phyloP scores from a whole-genome alignment of 2,329 filamentous ascomycete genomes.

The Curvularia lunata region DNA sequence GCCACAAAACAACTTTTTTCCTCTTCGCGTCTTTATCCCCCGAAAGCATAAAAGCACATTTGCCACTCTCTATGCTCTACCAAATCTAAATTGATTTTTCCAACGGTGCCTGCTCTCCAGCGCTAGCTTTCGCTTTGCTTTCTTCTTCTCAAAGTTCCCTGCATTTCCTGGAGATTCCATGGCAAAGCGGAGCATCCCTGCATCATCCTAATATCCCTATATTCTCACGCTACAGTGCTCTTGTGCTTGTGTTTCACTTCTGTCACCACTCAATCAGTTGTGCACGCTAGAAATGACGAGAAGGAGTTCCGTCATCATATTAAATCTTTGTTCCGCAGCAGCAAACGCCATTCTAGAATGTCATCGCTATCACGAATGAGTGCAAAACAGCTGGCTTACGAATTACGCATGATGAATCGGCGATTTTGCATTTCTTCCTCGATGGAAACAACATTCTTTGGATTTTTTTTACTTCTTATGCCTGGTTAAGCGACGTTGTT shows the following conservation, averaged over 20 bases:
- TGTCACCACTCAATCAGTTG: neutral
- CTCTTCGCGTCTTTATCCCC: too few species aligned
- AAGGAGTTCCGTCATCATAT: constrained; percentile 22
- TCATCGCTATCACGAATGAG: constrained; percentile 8
- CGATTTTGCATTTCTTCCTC: too few species aligned
- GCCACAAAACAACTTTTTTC: too few species aligned
- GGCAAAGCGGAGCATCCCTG: too few species aligned
- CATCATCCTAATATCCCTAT: neutral
- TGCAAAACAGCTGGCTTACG: constrained; percentile 18
- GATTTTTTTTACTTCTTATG: neutral
- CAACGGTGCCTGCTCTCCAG: neutral
- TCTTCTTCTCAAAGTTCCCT: too few species aligned
- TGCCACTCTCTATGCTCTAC: too few species aligned
- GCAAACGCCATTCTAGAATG: constrained; percentile 28
- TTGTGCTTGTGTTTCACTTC: neutral
- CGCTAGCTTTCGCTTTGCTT: too few species aligned
- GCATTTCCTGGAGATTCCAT: too few species aligned
- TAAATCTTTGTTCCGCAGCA: constrained; percentile 31
- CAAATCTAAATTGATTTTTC: too few species aligned
- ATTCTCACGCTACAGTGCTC: neutral
- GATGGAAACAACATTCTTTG: too few species aligned
- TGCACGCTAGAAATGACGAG: constrained; percentile 1
- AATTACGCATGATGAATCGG: constrained; percentile 10
- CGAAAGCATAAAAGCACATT: too few species aligned
- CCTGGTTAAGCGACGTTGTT: neutral